Evolutionary conservation across 257 asterid genomes (phyloP).

Genomic region (Solanum medicagineum): DNA sequence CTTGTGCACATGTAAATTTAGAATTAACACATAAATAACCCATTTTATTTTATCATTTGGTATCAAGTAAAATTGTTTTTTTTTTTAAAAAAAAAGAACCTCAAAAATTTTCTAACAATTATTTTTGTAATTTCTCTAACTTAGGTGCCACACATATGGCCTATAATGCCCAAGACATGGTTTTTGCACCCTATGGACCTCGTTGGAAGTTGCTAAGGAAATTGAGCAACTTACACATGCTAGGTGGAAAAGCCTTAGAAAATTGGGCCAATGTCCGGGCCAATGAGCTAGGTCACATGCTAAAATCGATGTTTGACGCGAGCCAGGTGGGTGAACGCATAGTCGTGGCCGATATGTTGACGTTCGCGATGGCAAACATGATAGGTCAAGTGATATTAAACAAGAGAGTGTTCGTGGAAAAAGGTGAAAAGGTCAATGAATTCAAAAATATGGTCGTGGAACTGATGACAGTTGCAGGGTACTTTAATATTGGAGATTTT

Average conservation of each 20-base stretch:
- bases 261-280: slow-evolving; percentile 23
- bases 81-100: too few relatives aligned
- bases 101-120: background rate
- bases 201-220: slow-evolving; percentile 38
- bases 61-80: background rate
- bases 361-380: slow-evolving; percentile 38
- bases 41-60: background rate
- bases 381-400: slow-evolving; percentile 37
- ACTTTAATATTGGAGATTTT: slow-evolving; percentile 38
- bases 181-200: slow-evolving; percentile 35
- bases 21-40: background rate
- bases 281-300: slow-evolving; percentile 27
- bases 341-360: slow-evolving; percentile 25
- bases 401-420: slow-evolving; percentile 17
- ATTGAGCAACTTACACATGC: slow-evolving; percentile 32
- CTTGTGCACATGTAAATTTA: background rate
- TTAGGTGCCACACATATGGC: slow-evolving; percentile 16
- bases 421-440: slow-evolving; percentile 26
- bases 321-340: slow-evolving; percentile 12
- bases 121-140: background rate
- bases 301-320: slow-evolving; percentile 14
- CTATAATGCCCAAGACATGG: slow-evolving; percentile 32
- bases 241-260: slow-evolving; percentile 25
- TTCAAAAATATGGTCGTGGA: slow-evolving; percentile 52
- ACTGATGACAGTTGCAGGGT: slow-evolving; percentile 33